Base-by-base conservation (phyloP, 2,329 filamentous ascomycete species). In the Colletotrichum sp. region DNA sequence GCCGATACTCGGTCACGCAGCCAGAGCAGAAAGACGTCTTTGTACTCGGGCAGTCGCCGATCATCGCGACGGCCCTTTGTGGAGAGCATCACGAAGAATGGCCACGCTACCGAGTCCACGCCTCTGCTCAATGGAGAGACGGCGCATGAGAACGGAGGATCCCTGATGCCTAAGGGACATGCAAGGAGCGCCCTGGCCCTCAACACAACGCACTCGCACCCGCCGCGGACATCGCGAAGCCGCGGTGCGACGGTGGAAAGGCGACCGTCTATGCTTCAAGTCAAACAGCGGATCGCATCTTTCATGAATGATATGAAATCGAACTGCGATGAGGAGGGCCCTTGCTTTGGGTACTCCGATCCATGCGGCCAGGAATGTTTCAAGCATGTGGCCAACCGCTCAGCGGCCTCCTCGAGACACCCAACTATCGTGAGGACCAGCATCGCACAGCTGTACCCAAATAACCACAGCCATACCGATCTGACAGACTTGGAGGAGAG, bases 281-380 rank as follows among this genome's bases (percentile, higher is more conserved):
- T 93, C 48, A 89, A 88, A 59, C 88, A 88, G 73, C 86, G 90
- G 26, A 89, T 93, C 52, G 83, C 93, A 82, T 93, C 92, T 60
- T 93, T 93, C 81, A 90, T 93, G 76, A 91, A 90, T 80, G 92
- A 93, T 79, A 92, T 89, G 26, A 93, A 93, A 81, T 80, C 87
- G 39, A 90, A 92, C 79, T 93, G 92, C 78, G 91, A 93, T 76
- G 89, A 91, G 78, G 82, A 83, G 21, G 92, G 91, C 0, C 89
- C 90, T 3, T 94, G 92, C 80, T 93, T 87, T 79, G 92, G 92
- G 72, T 94, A 92, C 80, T 88, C 91, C 3, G 92, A 93, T 78
- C 92, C 91, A 1, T 93, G 92, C 77, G 92, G 91, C 2, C 91
- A 93, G 80, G 91, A 92, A 80, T 93, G 92, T 82, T 92, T 91